These are phyloP conservation scores for Hansenula lynferdii DNA, from an alignment of 1,139 yeast species.

Conservation along the genomic window DNA sequence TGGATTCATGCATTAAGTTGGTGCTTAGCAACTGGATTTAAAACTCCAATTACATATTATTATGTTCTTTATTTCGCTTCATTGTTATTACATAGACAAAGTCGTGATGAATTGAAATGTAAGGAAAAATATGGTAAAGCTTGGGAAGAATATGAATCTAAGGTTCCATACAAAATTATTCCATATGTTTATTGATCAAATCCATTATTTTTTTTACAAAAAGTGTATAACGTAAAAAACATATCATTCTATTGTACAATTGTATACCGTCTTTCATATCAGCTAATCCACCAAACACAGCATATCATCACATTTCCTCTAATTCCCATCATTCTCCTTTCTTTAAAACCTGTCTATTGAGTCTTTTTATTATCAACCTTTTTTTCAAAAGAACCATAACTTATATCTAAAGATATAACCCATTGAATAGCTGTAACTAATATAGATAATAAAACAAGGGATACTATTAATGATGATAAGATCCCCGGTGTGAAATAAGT, in stretches of 20 bases:
- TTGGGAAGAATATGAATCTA: constrained; percentile 76
- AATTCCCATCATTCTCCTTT: too few species aligned
- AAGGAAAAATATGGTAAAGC: constrained; percentile 75
- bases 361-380: constrained; percentile 61
- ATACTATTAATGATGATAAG: constrained; percentile 57
- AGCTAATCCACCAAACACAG: too few species aligned
- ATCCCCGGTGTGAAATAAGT: constrained; percentile 39
- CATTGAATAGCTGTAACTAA: constrained; percentile 54
- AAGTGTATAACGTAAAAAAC: not conserved
- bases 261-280: too few species aligned
- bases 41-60: constrained; percentile 80
- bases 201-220: too few species aligned
- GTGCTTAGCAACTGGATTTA: constrained; percentile 88
- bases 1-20: constrained; percentile 91
- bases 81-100: constrained; percentile 81
- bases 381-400: constrained; percentile 67
- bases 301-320: too few species aligned
- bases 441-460: constrained; percentile 45
- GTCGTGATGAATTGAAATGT: constrained; percentile 90
- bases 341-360: too few species aligned
- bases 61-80: constrained; percentile 80
- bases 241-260: not conserved
- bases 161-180: constrained; percentile 84
- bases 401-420: constrained; percentile 56
- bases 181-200: constrained; percentile 84